phyloP scores from a whole-genome alignment of 1,284 basidiomycete species.

The Cryptococcus sp. region DNA sequence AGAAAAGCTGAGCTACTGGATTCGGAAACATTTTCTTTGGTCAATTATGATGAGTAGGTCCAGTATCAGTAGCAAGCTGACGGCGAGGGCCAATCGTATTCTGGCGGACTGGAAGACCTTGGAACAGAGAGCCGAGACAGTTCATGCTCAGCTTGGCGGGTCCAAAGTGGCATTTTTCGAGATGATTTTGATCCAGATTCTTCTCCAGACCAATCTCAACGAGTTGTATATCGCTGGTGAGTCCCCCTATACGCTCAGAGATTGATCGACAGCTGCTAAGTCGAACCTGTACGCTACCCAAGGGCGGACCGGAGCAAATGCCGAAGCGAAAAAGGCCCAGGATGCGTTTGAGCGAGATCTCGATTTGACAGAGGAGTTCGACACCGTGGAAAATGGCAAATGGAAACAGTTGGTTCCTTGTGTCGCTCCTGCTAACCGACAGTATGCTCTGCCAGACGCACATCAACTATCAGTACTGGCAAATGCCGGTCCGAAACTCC shows the following conservation, averaged over 20 bases:
- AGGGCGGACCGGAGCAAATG: constrained; percentile 60
- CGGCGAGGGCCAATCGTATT: constrained; percentile 57
- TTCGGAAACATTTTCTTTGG: constrained; percentile 59
- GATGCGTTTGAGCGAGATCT: constrained; percentile 29
- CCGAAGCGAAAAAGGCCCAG: constrained; percentile 56
- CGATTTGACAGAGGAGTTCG: constrained; percentile 51
- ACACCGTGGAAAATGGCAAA: constrained; percentile 57
- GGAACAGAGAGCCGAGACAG: constrained; percentile 53
- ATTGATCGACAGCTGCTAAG: constrained; percentile 31
- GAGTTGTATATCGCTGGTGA: constrained; percentile 59
- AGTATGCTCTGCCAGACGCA: constrained; percentile 64
- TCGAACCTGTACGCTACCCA: constrained; percentile 64
- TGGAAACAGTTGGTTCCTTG: constrained; percentile 25
- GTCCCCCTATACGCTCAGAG: too few species aligned
- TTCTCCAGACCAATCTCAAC: constrained; percentile 50
- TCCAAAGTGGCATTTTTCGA: constrained; percentile 63
- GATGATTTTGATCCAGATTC: constrained; percentile 60
- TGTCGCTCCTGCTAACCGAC: neutral
- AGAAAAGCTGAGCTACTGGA: constrained; percentile 66
- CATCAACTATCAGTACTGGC: constrained; percentile 56
- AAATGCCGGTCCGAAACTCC: constrained; percentile 61
- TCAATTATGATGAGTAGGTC: constrained; percentile 63
- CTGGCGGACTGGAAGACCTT: constrained; percentile 54
- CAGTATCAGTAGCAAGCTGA: constrained; percentile 5
- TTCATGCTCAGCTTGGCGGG: constrained; percentile 56